Percentiles rank a stretch among this genome's conserved stretches.
These are phyloP conservation scores for Rhinocladiella similis DNA, from an alignment of 2,329 filamentous ascomycete species.

Conservation along the genomic window DNA sequence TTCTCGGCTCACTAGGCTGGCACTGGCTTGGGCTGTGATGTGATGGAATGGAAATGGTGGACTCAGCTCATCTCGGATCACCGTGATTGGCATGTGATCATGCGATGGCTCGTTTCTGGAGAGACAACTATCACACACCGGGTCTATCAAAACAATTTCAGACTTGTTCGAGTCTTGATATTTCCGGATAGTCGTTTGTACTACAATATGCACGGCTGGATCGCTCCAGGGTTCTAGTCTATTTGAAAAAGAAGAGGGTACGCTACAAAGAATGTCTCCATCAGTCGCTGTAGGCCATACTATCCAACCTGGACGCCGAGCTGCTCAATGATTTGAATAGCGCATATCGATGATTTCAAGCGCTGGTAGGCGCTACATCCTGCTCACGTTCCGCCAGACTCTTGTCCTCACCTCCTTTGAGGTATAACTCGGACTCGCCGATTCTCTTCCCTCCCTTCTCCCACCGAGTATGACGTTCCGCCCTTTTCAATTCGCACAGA, in stretches of 20 bases:
- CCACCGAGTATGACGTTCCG: conserved; percentile 70
- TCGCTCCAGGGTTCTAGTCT: neutral
- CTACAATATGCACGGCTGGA: neutral
- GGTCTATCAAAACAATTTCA: too few species aligned
- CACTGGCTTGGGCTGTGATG: neutral
- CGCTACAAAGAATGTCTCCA: neutral
- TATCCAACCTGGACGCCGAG: neutral
- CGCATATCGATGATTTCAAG: neutral
- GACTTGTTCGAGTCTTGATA: neutral
- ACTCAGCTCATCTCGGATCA: neutral
- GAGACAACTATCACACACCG: too few species aligned
- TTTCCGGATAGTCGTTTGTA: neutral
- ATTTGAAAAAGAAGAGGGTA: neutral
- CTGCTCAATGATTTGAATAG: too few species aligned
- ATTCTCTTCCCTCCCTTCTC: conserved; percentile 74
- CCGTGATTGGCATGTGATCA: neutral
- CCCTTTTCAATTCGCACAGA: conserved; percentile 66
- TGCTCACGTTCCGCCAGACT: conserved; percentile 37
- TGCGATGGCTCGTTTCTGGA: too few species aligned
- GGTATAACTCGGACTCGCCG: conserved; percentile 83
- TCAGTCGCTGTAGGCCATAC: neutral
- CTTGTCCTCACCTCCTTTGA: conserved; percentile 65
- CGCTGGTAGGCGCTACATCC: neutral
- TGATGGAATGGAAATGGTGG: neutral
- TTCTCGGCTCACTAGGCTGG: too few species aligned